These are phyloP conservation scores for Salinomyces thailandicus DNA, from an alignment of 2,329 filamentous ascomycete genomes.

Conservation along the genomic window DNA sequence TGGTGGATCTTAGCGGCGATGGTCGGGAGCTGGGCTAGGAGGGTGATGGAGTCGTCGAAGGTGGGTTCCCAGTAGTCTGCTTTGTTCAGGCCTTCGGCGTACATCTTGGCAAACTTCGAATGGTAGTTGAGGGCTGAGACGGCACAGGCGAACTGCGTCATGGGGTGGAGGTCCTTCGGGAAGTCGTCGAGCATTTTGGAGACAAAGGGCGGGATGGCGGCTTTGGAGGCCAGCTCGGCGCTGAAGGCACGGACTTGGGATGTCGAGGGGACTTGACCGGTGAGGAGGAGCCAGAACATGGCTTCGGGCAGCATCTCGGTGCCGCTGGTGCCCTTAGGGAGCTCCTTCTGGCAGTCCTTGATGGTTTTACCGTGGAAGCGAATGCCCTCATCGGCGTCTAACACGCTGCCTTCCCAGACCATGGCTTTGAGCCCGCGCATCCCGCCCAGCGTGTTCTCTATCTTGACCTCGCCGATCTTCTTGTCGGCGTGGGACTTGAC, in stretches of 20 bases:
- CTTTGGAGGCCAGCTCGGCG: slow-evolving; percentile 76
- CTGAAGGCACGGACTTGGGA: slow-evolving; percentile 74
- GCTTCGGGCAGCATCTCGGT: slow-evolving; percentile 97
- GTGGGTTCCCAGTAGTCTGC: slow-evolving; percentile 98
- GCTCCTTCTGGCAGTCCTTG: slow-evolving; percentile 88
- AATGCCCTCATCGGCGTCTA: slow-evolving; percentile 94
- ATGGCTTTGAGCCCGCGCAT: slow-evolving; percentile 95
- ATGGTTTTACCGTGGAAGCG: slow-evolving; percentile 97
- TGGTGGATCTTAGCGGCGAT: slow-evolving; percentile 98
- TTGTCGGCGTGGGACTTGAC: slow-evolving; percentile 79
- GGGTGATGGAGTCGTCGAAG: slow-evolving; percentile 86
- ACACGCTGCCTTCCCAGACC: slow-evolving; percentile 96
- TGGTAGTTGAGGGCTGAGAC: slow-evolving; percentile 94
- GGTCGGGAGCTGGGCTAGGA: slow-evolving; percentile 91
- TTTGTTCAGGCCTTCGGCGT: slow-evolving; percentile 84
- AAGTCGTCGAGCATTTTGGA: slow-evolving; percentile 82
- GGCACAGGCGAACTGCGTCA: slow-evolving; percentile 95
- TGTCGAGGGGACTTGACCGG: slow-evolving; percentile 77
- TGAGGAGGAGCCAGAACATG: slow-evolving; percentile 99
- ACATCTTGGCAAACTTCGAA: slow-evolving; percentile 85
- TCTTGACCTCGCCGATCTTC: slow-evolving; percentile 81
- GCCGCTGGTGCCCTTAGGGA: slow-evolving; percentile 83
- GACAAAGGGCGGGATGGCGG: slow-evolving; percentile 70
- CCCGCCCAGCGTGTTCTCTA: slow-evolving; percentile 87
- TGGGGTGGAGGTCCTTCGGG: slow-evolving; percentile 83